Percentiles rank a stretch among this genome's conserved stretches.
Evolutionary conservation across 1,139 yeast genomes (phyloP).

Genomic region (Scheffersomyces parashehatae): DNA sequence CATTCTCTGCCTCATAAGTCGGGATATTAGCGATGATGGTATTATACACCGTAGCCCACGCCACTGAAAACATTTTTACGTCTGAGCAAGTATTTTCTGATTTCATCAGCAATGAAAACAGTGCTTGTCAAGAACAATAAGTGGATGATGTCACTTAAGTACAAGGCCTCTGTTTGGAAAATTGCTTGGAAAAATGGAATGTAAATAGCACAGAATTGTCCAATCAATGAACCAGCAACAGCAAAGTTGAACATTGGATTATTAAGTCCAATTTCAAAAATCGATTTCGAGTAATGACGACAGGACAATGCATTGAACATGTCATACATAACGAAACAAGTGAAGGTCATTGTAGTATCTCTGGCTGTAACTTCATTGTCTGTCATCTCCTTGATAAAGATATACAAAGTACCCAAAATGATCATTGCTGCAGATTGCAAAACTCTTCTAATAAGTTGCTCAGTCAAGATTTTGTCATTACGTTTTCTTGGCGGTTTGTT

Average conservation of each 20-base stretch:
- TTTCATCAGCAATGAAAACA: constrained; percentile 84
- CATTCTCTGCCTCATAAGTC: too few relatives aligned
- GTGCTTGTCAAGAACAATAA: constrained; percentile 68
- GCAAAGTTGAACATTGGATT: constrained; percentile 93
- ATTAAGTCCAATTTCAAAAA: constrained; percentile 73
- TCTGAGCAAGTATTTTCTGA: constrained; percentile 52
- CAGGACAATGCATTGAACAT: constrained; percentile 95
- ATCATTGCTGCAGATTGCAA: constrained; percentile 74
- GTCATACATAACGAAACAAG: constrained; percentile 91
- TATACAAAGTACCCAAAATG: constrained; percentile 75
- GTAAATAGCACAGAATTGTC: constrained; percentile 93
- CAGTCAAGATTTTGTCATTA: constrained; percentile 76
- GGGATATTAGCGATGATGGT: too few relatives aligned
- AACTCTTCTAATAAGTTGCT: constrained; percentile 66
- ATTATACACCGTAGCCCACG: constrained; percentile 10
- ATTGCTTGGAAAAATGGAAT: constrained; percentile 87
- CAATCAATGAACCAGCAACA: constrained; percentile 82
- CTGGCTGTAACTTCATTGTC: constrained; percentile 83
- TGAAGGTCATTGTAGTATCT: constrained; percentile 98
- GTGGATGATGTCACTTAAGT: constrained; percentile 63
- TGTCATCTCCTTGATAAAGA: constrained; percentile 80
- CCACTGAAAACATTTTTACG: constrained; percentile 9
- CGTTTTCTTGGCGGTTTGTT: constrained; percentile 89
- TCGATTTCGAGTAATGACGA: constrained; percentile 81
- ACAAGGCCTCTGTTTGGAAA: constrained; percentile 91